Base-by-base conservation (phyloP, 2,329 filamentous ascomycete genomes). In the Curvularia verruculosa region DNA sequence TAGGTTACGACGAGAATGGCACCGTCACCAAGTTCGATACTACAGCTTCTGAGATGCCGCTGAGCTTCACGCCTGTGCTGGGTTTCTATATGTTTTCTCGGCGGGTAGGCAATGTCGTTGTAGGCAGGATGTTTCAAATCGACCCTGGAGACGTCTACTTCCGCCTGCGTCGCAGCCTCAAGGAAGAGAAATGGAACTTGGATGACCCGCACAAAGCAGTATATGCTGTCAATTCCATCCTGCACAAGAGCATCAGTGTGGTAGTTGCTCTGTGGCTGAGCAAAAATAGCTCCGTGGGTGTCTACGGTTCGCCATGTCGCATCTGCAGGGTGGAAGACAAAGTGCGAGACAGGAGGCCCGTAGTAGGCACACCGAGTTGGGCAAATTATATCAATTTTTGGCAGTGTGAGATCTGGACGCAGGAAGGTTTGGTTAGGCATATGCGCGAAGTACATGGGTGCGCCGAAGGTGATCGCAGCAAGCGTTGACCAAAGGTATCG, bases 251-350 rank as follows among this genome's bases (percentile, higher is more conserved):
- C 31, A 3, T 34, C 7, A 34, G 31, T 15, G 12, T 15, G 15
- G 31, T 34, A 15, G 13, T 34, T n/a, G 31, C 31, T n/a, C 31
- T 13, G 31, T 34, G 31, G 31, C 31, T 34, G 31, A 34, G 31
- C 31, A 34, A 34, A 5, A 34, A 12, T n/a, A 34, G 31, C 34
- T 2, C 18, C 5, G 15, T 18, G 15, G 34, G 34, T 8, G 15
- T n/a, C 5, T 49, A 50, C 3, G 34, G 24, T 21, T 23, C 19
- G 5, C 37, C 15, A 12, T 41, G 48, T 36, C 24, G 3, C 24
- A 15, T 41, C 26, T 50, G 37, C 24, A 29, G 31, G 18, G 37
- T n/a, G 18, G n/a, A 52, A 44, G 28, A 52, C n/a, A n/a, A 39
- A 8, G 15, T 15, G 13, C 31, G 4, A 34, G 31, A n/a, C 13